Conservation (phyloP, 805 yeast genomes). For the Ogataea paraovalis region DNA sequence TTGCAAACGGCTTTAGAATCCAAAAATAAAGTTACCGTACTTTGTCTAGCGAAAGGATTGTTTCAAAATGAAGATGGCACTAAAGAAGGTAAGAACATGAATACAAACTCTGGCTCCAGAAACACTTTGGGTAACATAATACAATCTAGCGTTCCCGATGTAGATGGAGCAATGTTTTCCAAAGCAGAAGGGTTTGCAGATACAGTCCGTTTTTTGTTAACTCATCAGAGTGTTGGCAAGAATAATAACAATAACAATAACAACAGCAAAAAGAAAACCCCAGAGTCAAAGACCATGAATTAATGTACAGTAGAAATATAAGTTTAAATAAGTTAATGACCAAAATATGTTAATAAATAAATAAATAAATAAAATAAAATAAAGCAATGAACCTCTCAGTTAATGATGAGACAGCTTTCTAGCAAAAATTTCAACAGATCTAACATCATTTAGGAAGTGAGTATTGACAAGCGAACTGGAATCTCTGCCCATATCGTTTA, state of each 20-base stretch:
- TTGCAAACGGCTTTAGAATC: constrained; percentile 16
- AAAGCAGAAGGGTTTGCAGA: constrained; percentile 17
- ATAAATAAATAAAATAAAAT: constrained; percentile 13
- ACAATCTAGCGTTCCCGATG: constrained; percentile 18
- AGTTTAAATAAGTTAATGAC: neutral
- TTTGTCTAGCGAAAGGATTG: constrained; percentile 16
- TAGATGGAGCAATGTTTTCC: constrained; percentile 23
- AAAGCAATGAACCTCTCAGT: no score
- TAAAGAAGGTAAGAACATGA: no score
- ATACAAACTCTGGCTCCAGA: neutral
- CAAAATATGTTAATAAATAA: constrained; percentile 25
- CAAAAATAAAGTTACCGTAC: constrained; percentile 13
- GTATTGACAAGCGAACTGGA: neutral
- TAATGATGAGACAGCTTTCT: constrained; percentile 10
- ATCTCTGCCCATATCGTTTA: constrained; percentile 17
- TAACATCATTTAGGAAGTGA: neutral
- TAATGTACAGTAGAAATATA: neutral
- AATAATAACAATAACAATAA: neutral
- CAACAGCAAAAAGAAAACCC: neutral
- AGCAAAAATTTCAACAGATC: neutral
- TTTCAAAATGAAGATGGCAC: constrained; percentile 5
- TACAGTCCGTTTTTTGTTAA: constrained; percentile 39
- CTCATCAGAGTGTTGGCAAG: constrained; percentile 41
- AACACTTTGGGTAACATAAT: constrained; percentile 12
- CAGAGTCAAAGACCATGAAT: neutral